Base-by-base conservation (phyloP, 495 filamentous ascomycete genomes). In the Chaetomium fimeti region DNA sequence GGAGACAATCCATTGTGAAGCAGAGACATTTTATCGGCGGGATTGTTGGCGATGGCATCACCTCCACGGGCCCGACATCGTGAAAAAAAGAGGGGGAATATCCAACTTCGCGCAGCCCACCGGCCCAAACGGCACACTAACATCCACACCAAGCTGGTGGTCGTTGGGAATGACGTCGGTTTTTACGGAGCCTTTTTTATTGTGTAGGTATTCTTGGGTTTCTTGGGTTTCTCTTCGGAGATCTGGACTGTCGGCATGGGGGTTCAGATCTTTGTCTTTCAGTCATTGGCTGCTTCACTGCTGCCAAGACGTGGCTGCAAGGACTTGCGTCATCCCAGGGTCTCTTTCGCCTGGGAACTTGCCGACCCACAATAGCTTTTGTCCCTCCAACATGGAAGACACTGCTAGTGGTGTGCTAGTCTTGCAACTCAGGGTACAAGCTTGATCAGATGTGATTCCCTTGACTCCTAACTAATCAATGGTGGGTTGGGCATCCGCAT, bases 321-420 rank as follows among this genome's bases (percentile, higher is more conserved):
- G 47, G 25, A 40, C 29, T 32, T 55, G 49, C 60, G 60, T 62
- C 60, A 62, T 56, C 40, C 51, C 47, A 55, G 60, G 38, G 27
- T 32, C 36, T 29, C 22, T 15, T n/a, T 1, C 25, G 36, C 2
- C 2, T 22, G 9, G 40, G 1, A 5, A 36, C 32, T 36, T 32
- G 5, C 38, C 9, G 40, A 29, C 60, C 60, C 59, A 61, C 59
- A 7, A 15, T 40, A 45, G 52, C 49, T 62, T 62, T 62, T 62
- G 49, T 52, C 22, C 32, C 45, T 20, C 20, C 20, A 49, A n/a
- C 45, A n/a, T n/a, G n/a, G n/a, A 49, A 49, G 45, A 49, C 45
- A 49, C 45, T 2, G 9, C 45, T 3, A 18, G 5, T 22, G 0
- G 15, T 4, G 15, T 11, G 8, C 32, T 9, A 32, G 29, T 36